These are phyloP conservation scores for Tylopilus cervinicoccineus DNA, from an alignment of 768 basidiomycete species.

Conservation along the genomic window DNA sequence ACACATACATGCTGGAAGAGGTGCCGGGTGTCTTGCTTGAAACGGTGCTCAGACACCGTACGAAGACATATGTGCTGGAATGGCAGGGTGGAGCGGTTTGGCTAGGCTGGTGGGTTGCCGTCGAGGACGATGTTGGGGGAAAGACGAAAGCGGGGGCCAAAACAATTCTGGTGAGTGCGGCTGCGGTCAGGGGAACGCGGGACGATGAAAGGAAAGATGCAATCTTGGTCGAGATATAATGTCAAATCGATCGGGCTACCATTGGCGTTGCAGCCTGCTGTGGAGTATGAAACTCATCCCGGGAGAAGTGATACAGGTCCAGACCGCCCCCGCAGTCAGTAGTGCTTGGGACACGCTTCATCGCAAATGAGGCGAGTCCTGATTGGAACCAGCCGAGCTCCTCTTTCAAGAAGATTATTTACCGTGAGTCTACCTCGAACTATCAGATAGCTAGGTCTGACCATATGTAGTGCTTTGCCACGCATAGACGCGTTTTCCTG, in stretches of 20 bases:
- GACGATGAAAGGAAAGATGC: conserved; percentile 9
- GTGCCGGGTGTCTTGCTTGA: not conserved
- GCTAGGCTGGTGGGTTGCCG: not conserved
- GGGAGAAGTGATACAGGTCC: not conserved
- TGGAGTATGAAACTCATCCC: not conserved
- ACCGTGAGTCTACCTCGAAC: no score
- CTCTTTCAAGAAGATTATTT: no score
- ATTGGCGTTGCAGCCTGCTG: not conserved
- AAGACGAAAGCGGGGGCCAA: not conserved
- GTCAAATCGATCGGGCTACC: not conserved
- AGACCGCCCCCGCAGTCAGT: not conserved
- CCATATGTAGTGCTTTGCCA: no score
- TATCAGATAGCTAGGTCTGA: no score
- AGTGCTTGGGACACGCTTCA: not conserved
- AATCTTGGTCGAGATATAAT: not conserved
- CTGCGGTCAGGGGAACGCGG: conserved; percentile 2
- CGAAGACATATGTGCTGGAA: conserved; percentile 6
- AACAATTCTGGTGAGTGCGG: conserved; percentile 7
- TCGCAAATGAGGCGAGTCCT: not conserved
- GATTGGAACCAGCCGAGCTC: no score
- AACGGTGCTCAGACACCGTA: conserved; percentile 2
- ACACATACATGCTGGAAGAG: conserved; percentile 11
- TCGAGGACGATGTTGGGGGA: not conserved
- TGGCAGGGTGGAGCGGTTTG: not conserved
- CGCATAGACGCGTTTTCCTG: no score